Conservation (phyloP, 192 early-diverging fungal genomes). For the Entomortierella beljakovae region DNA sequence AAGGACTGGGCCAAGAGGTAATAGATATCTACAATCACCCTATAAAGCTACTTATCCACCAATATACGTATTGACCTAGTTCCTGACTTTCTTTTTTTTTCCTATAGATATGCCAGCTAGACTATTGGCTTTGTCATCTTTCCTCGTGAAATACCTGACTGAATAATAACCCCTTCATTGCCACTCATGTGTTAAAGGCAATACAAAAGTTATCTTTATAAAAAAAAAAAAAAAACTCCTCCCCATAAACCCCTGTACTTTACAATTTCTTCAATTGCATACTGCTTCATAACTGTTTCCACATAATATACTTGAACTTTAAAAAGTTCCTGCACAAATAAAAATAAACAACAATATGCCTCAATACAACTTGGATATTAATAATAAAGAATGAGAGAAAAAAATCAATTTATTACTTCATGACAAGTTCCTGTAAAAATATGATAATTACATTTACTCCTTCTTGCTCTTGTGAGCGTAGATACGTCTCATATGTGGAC, state of each 20-base stretch:
- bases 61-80: neutral
- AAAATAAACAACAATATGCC: neutral
- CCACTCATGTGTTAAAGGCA: neutral
- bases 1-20: slow-evolving; percentile 92
- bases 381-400: too few relatives aligned
- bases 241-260: neutral
- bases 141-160: too few relatives aligned
- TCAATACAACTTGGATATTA: neutral
- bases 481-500: slow-evolving; percentile 51
- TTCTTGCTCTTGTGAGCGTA: slow-evolving; percentile 42
- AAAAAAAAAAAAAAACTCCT: too few relatives aligned
- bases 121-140: neutral
- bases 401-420: neutral
- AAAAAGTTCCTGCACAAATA: neutral
- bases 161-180: too few relatives aligned
- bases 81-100: neutral
- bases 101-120: slow-evolving; percentile 51
- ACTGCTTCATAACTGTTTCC: neutral
- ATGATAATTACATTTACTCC: slow-evolving; percentile 24
- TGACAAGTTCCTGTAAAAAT: neutral
- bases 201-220: neutral
- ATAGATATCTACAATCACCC: neutral
- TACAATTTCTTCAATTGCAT: neutral
- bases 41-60: neutral
- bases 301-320: neutral